These are phyloP conservation scores for Arctium minus DNA, from an alignment of 129 eudicot genomes.

Conservation along the genomic window DNA sequence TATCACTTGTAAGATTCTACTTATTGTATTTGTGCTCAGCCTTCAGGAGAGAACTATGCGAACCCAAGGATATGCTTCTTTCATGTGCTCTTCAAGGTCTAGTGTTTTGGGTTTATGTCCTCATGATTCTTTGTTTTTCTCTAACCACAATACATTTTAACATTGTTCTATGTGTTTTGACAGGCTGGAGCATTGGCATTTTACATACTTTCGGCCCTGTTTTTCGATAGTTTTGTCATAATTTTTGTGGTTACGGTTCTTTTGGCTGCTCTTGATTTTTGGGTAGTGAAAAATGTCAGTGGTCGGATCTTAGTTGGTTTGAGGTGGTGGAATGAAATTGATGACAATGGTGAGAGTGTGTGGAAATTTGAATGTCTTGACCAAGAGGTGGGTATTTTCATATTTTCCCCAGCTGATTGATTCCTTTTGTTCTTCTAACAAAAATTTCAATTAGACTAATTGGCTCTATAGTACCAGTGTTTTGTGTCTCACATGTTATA, in stretches of 20 bases:
- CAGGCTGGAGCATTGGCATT: slow-evolving; percentile 98
- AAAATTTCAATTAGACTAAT: background rate
- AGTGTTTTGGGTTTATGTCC: slow-evolving; percentile 9
- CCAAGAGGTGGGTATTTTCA: slow-evolving; percentile 63
- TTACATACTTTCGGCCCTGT: slow-evolving; percentile 87
- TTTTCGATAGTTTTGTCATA: slow-evolving; percentile 79
- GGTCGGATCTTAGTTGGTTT: slow-evolving; percentile 97
- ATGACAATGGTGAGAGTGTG: slow-evolving; percentile 91
- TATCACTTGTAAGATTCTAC: background rate
- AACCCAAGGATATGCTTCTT: slow-evolving; percentile 92
- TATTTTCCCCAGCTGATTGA: background rate
- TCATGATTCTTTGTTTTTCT: background rate
- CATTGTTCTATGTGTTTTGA: background rate
- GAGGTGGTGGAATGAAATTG: slow-evolving; percentile 99
- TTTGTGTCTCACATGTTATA: background rate
- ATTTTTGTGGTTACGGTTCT: slow-evolving; percentile 94
- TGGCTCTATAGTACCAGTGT: background rate
- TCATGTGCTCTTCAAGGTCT: slow-evolving; percentile 95
- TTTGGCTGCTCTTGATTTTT: slow-evolving; percentile 93
- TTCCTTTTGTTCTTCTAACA: background rate
- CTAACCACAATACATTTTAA: background rate
- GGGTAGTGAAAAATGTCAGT: slow-evolving; percentile 99
- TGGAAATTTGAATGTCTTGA: slow-evolving; percentile 99
- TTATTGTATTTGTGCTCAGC: slow-evolving; percentile 41
- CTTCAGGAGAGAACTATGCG: slow-evolving; percentile 79